Conservation (phyloP, 108 stramenopile genomes). For the Fragilariopsis cylindrus region DNA sequence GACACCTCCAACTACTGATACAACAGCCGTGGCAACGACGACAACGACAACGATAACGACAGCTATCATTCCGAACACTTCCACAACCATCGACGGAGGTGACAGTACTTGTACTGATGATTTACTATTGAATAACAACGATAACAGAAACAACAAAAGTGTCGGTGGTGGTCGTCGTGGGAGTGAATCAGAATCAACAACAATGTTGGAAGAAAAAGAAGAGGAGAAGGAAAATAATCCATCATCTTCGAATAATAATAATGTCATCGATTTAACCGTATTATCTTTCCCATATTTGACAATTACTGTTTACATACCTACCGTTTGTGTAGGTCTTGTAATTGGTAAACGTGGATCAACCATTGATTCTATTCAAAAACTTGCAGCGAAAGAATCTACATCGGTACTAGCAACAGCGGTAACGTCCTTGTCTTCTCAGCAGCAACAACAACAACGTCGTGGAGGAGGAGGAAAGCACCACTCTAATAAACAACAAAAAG, state of each 20-base stretch:
- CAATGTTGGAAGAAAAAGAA: too few species aligned
- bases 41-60: too few species aligned
- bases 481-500: not conserved
- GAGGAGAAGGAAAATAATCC: not conserved
- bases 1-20: too few species aligned
- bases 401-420: constrained; percentile 8
- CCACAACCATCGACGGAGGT: too few species aligned
- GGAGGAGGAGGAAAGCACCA: not conserved
- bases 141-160: too few species aligned
- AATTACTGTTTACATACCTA: constrained; percentile 77
- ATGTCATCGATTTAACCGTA: not conserved
- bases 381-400: constrained; percentile 35
- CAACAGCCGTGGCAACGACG: too few species aligned
- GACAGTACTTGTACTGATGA: too few species aligned
- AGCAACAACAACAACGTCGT: constrained; percentile 12
- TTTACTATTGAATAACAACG: too few species aligned
- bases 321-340: constrained; percentile 68
- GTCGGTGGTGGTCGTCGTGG: too few species aligned
- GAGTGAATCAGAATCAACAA: too few species aligned
- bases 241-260: not conserved
- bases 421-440: constrained; percentile 51
- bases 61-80: too few species aligned
- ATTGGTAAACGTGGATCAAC: constrained; percentile 75
- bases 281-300: constrained; percentile 26
- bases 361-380: constrained; percentile 62